Conservation (phyloP, 176 grass and related monocot genomes). For the Olyra latifolia region DNA sequence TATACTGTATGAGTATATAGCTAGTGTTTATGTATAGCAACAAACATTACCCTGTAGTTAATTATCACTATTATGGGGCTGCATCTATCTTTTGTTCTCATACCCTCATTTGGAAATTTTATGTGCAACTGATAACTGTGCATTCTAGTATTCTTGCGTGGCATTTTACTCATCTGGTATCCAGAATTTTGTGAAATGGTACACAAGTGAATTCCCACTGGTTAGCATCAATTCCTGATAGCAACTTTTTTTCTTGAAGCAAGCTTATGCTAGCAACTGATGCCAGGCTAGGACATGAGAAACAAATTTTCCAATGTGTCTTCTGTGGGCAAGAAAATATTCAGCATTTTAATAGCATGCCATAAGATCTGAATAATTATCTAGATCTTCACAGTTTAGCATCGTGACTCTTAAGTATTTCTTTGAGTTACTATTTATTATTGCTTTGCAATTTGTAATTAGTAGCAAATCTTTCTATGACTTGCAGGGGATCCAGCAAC, state of each 20-base stretch:
- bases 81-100: background rate
- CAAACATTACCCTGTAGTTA: background rate
- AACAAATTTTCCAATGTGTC: background rate
- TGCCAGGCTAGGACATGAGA: constrained; percentile 5
- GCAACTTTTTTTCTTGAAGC: background rate
- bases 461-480: background rate
- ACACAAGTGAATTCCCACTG: background rate
- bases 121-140: background rate
- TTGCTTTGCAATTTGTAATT: constrained; percentile 5
- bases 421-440: background rate
- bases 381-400: constrained; percentile 10
- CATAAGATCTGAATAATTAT: background rate
- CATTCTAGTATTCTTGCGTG: background rate
- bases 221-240: background rate
- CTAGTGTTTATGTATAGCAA: background rate
- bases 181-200: background rate
- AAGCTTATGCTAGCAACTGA: background rate
- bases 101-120: background rate
- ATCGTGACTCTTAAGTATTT: background rate
- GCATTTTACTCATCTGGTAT: background rate
- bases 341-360: background rate
- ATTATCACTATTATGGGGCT: background rate
- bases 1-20: background rate
- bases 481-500: constrained; percentile 37
- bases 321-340: background rate